Conservation (phyloP, 768 basidiomycete species). For the Cystofilobasidium ferigula region DNA sequence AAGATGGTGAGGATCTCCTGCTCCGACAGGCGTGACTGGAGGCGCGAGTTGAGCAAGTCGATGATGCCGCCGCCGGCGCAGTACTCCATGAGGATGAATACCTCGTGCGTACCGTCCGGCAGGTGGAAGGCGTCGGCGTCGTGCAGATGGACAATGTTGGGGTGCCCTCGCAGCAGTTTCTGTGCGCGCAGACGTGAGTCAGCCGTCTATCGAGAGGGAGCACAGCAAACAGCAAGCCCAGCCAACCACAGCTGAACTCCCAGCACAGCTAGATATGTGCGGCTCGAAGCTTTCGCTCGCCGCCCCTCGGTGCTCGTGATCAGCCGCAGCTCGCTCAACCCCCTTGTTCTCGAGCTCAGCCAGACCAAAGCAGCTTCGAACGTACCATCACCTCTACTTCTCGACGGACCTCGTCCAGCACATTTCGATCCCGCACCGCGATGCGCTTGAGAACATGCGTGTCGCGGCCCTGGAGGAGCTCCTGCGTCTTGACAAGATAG, state of each 20-base stretch:
- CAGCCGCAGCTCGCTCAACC: background rate
- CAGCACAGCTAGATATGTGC: no score
- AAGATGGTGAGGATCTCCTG: slow-evolving; percentile 96
- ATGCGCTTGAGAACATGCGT: slow-evolving; percentile 96
- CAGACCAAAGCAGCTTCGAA: slow-evolving; percentile 7
- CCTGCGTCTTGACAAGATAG: slow-evolving; percentile 78
- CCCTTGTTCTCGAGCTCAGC: no score
- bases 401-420: slow-evolving; percentile 86
- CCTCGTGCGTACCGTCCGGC: slow-evolving; percentile 75
- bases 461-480: slow-evolving; percentile 78
- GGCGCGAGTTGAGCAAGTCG: slow-evolving; percentile 97
- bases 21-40: slow-evolving; percentile 88
- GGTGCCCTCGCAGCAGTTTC: slow-evolving; percentile 83
- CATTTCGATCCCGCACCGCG: slow-evolving; percentile 75
- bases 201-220: no score
- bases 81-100: slow-evolving; percentile 98
- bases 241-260: no score
- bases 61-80: slow-evolving; percentile 96
- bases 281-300: no score
- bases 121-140: slow-evolving; percentile 57
- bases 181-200: no score
- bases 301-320: no score
- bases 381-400: slow-evolving; percentile 97
- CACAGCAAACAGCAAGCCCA: no score
- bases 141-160: slow-evolving; percentile 89